These are phyloP conservation scores for Alnus rubra DNA, from an alignment of 306 rosid species.

Conservation along the genomic window DNA sequence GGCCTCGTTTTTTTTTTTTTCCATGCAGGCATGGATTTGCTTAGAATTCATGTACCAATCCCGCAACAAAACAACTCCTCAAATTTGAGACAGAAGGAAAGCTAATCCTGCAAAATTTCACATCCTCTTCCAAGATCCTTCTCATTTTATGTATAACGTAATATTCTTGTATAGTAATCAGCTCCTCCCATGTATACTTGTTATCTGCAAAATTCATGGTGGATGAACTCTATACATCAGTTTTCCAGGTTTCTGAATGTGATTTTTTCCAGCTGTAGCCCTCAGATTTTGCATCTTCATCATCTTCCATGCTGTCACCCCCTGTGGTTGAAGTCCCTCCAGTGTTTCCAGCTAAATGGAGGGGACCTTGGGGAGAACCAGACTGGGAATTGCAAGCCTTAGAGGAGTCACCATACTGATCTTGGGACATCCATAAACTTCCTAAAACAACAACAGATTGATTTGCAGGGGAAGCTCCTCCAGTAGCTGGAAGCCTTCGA, in stretches of 20 bases:
- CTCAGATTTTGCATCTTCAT: conserved; percentile 81
- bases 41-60: conserved; percentile 39
- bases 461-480: conserved; percentile 36
- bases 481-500: conserved; percentile 58
- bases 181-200: conserved; percentile 59
- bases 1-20: conserved; percentile 27
- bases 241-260: conserved; percentile 48
- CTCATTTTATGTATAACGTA: conserved; percentile 45
- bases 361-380: conserved; percentile 93
- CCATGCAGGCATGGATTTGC: conserved; percentile 33
- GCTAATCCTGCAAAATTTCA: conserved; percentile 70
- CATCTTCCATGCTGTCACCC: conserved; percentile 69
- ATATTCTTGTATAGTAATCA: conserved; percentile 44
- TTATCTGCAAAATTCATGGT: conserved; percentile 88
- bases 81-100: conserved; percentile 45
- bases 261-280: conserved; percentile 72
- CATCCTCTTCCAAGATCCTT: conserved; percentile 59
- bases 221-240: conserved; percentile 70
- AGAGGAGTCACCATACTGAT: conserved; percentile 71
- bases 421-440: conserved; percentile 73
- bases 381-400: conserved; percentile 76
- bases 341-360: conserved; percentile 64
- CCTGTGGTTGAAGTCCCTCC: conserved; percentile 64
- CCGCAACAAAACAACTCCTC: conserved; percentile 30
- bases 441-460: conserved; percentile 69